Base-by-base conservation (phyloP, 148 eudicot genomes). In the Pouteria glomerata region DNA sequence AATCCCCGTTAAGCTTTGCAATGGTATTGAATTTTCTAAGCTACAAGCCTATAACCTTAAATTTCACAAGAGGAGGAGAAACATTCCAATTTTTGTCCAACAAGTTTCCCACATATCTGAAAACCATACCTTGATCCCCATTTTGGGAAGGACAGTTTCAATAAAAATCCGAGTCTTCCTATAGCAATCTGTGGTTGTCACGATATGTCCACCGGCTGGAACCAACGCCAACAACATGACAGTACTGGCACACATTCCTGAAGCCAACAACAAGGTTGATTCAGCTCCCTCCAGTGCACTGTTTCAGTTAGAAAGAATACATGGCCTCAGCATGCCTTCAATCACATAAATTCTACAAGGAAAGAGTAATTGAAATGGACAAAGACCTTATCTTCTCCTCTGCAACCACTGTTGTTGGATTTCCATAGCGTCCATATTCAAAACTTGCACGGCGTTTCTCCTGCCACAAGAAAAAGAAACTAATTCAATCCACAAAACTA, bases 231-330 rank as follows among this genome's bases (percentile, higher is more conserved):
- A 52, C 79, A 93, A 73, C 89, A 93, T 77, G 77, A 87, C 88
- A 58, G 88, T 89, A 76, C 97, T 93, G 27, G 92, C 97, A 81
- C 92, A 93, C 98, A 93, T 93, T 76, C 98, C 98, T 68, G 97
- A 93, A 55, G 98, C 95, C 86, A 90, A 24, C 60, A 93, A 53
- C 57, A 90, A 47, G 33, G 98, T 93, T 63, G 98, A 88, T 83
- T 93, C 97, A 67, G 98, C 97, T 63, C 94, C 95, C 84, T 93
- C 97, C 59, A 93, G 98, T n/a, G 96, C 96, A 83, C 98, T 90
- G 85, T 74, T 30, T 1, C 15, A 61, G 11, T 69, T 57, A 44
- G 39, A 71, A 69, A 44, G 61, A 68, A 63, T 8, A 29, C 6
- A 16, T 4, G 42, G 57, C 27, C 57, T 42, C 57, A 44, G 3